Evolutionary conservation across 805 yeast species (phyloP).

Genomic region (Torulaspora microellipsoides): DNA sequence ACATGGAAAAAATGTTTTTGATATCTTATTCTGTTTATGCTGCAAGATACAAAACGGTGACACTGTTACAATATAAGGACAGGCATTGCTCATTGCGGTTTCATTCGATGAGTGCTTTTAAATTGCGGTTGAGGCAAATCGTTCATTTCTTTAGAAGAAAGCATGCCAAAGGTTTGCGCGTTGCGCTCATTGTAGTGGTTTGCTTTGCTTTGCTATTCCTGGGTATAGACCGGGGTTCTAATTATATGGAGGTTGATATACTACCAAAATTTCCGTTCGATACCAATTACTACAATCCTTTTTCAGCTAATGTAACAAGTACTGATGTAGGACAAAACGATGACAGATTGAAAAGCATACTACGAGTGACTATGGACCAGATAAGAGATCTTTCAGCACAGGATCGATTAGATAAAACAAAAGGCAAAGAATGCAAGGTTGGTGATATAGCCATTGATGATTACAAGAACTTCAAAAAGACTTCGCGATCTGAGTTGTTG

Average conservation of each 20-base stretch:
- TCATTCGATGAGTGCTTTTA: slow-evolving; percentile 2
- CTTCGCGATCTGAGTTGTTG: slow-evolving; percentile 13
- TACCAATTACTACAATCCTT: background rate
- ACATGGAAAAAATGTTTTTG: too few relatives aligned
- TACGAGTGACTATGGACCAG: slow-evolving; percentile 9
- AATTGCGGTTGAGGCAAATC: slow-evolving; percentile 3
- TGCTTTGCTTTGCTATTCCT: slow-evolving; percentile 2
- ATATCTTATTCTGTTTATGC: too few relatives aligned
- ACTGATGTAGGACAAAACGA: background rate
- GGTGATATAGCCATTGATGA: slow-evolving; percentile 11
- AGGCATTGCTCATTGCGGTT: too few relatives aligned
- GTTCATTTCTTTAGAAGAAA: slow-evolving; percentile 8
- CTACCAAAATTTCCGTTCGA: background rate
- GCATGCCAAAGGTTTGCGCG: slow-evolving; percentile 2
- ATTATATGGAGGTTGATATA: slow-evolving; percentile 7
- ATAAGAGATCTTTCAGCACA: slow-evolving; percentile 14
- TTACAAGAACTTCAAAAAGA: slow-evolving; percentile 6
- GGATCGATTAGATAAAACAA: slow-evolving; percentile 11
- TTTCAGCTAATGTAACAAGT: background rate
- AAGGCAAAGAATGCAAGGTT: slow-evolving; percentile 10
- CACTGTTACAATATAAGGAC: too few relatives aligned
- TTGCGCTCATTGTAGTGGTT: slow-evolving; percentile 1
- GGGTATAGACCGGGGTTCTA: slow-evolving; percentile 4
- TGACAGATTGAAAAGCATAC: slow-evolving; percentile 1
- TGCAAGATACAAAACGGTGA: too few relatives aligned